These are phyloP conservation scores for Corchorus olitorius DNA, from an alignment of 345 rosid genomes.

Conservation along the genomic window DNA sequence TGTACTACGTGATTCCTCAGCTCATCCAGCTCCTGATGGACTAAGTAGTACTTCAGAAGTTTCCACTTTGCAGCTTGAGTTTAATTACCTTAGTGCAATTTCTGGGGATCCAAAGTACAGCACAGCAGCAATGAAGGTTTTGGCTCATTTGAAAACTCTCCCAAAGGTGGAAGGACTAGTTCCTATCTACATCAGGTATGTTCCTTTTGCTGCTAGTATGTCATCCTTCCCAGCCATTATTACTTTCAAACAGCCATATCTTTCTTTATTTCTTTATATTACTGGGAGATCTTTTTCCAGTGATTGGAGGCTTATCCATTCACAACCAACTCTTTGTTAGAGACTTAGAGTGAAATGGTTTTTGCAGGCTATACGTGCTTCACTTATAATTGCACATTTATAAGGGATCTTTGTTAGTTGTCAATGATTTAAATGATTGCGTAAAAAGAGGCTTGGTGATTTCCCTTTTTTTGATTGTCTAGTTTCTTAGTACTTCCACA, in stretches of 20 bases:
- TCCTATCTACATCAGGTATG: conserved; percentile 91
- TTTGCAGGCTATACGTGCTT: neutral
- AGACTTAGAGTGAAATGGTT: neutral
- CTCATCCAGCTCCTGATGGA: conserved; percentile 88
- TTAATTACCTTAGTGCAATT: conserved; percentile 82
- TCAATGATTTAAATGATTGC: neutral
- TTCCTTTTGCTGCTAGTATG: conserved; percentile 6
- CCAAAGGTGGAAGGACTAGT: conserved; percentile 90
- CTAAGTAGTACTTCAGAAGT: conserved; percentile 94
- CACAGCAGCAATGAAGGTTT: conserved; percentile 87
- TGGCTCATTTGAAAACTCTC: conserved; percentile 81
- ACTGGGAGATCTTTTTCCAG: neutral
- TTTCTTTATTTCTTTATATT: neutral
- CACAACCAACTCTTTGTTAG: neutral
- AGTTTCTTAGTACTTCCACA: neutral
- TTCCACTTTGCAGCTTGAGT: conserved; percentile 92
- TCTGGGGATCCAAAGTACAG: conserved; percentile 92
- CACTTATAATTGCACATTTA: neutral
- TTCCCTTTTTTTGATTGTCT: neutral
- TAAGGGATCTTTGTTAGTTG: neutral
- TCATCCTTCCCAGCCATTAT: neutral
- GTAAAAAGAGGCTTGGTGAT: neutral
- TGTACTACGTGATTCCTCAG: conserved; percentile 66
- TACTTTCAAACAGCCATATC: too few species aligned
- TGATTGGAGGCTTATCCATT: neutral